These are phyloP conservation scores for Ustulina deusta DNA, from an alignment of 2,329 filamentous ascomycete species.

Conservation along the genomic window DNA sequence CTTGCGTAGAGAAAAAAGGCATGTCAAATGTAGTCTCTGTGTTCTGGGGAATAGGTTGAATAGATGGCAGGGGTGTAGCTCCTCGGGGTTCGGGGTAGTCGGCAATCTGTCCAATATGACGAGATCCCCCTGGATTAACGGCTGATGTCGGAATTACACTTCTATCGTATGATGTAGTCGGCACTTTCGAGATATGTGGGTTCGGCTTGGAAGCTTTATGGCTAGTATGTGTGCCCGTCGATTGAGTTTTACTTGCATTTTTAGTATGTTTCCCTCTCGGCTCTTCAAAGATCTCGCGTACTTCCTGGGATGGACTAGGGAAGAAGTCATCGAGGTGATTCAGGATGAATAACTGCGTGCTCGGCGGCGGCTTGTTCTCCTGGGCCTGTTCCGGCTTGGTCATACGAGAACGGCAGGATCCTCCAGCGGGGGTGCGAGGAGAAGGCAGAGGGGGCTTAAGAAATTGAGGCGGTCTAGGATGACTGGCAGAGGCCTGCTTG, in stretches of 20 bases:
- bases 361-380: conserved; percentile 50
- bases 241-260: not conserved
- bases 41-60: conserved; percentile 17
- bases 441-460: conserved; percentile 39
- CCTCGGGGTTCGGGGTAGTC: conserved; percentile 17
- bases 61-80: not conserved
- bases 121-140: not conserved
- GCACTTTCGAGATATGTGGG: not conserved
- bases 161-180: conserved; percentile 5
- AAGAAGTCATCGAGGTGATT: conserved; percentile 65
- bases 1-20: conserved; percentile 59
- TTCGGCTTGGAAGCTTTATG: not conserved
- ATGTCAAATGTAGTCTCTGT: conserved; percentile 42
- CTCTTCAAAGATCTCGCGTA: conserved; percentile 62
- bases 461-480: conserved; percentile 40
- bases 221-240: not conserved
- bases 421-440: conserved; percentile 10
- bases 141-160: not conserved
- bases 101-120: not conserved
- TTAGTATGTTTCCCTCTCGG: conserved; percentile 14
- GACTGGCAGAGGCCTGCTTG: conserved; percentile 13
- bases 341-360: conserved; percentile 66
- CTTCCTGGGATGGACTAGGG: conserved; percentile 67
- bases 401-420: conserved; percentile 15
- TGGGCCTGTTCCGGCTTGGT: conserved; percentile 29